A percentile compares a stretch with the other conserved stretches of the same genome.
phyloP scores from a whole-genome alignment of 83 land plant genomes.

The Diphasiastrum complanatum region DNA sequence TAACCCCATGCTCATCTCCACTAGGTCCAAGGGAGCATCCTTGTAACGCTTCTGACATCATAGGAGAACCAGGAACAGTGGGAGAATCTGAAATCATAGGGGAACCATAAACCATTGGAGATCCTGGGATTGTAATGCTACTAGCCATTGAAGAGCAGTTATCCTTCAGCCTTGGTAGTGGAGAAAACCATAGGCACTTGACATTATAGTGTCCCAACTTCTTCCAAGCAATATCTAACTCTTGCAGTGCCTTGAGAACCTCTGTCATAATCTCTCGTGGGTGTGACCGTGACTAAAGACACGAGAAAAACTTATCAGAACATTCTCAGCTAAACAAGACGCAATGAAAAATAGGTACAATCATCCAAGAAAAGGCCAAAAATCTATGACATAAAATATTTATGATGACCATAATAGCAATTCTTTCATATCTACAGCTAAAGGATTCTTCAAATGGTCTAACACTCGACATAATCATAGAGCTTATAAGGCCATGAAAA shows the following conservation, averaged over 20 bases:
- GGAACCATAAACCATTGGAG: slow-evolving; percentile 28
- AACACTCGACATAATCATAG: too few relatives aligned
- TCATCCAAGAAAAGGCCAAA: too few relatives aligned
- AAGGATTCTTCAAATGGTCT: too few relatives aligned
- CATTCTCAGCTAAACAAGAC: too few relatives aligned
- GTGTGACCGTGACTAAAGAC: slow-evolving; percentile 47
- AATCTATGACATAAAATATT: too few relatives aligned
- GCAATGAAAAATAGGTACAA: too few relatives aligned
- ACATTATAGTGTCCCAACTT: slow-evolving; percentile 67
- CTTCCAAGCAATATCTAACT: slow-evolving; percentile 66
- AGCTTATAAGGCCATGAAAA: too few relatives aligned
- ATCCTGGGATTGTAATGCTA: slow-evolving; percentile 35
- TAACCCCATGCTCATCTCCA: slow-evolving; percentile 28
- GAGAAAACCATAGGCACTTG: slow-evolving; percentile 70
- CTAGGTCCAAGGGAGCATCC: slow-evolving; percentile 34
- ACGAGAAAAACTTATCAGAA: neutral
- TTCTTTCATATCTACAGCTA: too few relatives aligned
- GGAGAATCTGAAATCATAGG: slow-evolving; percentile 33
- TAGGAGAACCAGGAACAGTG: slow-evolving; percentile 25
- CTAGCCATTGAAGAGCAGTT: slow-evolving; percentile 5
- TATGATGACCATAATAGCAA: too few relatives aligned
- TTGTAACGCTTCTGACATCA: slow-evolving; percentile 31
- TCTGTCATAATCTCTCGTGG: slow-evolving; percentile 73
- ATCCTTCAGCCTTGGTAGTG: slow-evolving; percentile 20
- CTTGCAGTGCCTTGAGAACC: slow-evolving; percentile 62